Conservation (phyloP, 495 filamentous ascomycete species). For the Hypomontagnella monticulosa region DNA sequence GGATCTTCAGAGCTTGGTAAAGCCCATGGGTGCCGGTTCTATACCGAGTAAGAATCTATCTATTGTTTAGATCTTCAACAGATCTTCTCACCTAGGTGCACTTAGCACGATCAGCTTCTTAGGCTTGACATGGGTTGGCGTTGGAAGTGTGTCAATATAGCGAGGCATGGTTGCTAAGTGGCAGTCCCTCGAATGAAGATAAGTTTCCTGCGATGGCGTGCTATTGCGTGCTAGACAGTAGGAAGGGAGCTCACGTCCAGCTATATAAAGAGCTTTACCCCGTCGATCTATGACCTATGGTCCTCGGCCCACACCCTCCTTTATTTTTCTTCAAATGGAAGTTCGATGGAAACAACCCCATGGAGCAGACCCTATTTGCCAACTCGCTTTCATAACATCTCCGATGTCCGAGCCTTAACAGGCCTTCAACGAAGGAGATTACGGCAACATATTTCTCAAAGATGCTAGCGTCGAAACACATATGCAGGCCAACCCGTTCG, state of each 20-base stretch:
- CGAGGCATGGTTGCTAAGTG: slow-evolving; percentile 38
- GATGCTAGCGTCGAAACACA: not conserved
- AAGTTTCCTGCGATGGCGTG: slow-evolving; percentile 16
- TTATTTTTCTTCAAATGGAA: not conserved
- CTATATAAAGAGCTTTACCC: slow-evolving; percentile 32
- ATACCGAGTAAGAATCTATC: slow-evolving; percentile 8
- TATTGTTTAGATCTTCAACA: not conserved
- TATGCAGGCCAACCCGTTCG: not conserved
- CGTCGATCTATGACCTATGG: slow-evolving; percentile 8
- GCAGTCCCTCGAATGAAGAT: slow-evolving; percentile 24
- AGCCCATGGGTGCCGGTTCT: slow-evolving; percentile 46
- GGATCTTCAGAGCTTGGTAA: slow-evolving; percentile 40
- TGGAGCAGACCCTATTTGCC: not conserved
- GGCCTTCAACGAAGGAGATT: not conserved
- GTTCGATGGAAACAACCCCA: slow-evolving; percentile 1
- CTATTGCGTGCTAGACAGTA: slow-evolving; percentile 28
- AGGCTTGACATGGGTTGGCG: slow-evolving; percentile 32
- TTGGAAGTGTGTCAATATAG: slow-evolving; percentile 38
- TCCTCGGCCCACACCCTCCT: slow-evolving; percentile 15
- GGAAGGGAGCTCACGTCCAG: not conserved
- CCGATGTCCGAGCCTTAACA: slow-evolving; percentile 26
- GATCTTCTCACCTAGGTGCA: slow-evolving; percentile 37
- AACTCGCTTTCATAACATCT: slow-evolving; percentile 9
- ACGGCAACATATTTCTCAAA: not conserved
- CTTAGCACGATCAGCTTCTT: slow-evolving; percentile 45